phyloP scores from a whole-genome alignment of 1,284 basidiomycete genomes.

The Caloboletus inedulis region DNA sequence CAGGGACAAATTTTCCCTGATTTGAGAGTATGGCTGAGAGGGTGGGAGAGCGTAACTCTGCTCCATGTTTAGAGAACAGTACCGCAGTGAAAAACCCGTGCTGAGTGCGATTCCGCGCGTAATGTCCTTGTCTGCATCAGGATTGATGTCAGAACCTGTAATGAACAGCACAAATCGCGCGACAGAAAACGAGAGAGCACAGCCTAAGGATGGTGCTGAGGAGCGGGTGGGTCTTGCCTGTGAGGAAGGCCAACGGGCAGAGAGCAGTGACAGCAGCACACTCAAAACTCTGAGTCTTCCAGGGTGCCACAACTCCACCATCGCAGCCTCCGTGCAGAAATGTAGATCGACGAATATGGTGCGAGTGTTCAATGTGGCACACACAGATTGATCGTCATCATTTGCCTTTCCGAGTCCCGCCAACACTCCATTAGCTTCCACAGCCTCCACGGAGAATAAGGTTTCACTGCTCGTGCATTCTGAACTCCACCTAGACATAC shows the following conservation, averaged over 20 bases:
- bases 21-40: constrained; percentile 42
- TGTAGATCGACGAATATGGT: constrained; percentile 54
- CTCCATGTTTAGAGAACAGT: constrained; percentile 52
- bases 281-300: constrained; percentile 56
- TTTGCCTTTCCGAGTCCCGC: constrained; percentile 47
- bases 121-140: constrained; percentile 60
- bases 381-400: constrained; percentile 41
- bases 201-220: constrained; percentile 47
- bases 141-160: constrained; percentile 76
- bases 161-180: constrained; percentile 65
- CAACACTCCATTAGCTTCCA: constrained; percentile 47
- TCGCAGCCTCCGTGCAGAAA: constrained; percentile 57
- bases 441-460: constrained; percentile 53
- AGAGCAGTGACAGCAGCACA: constrained; percentile 34
- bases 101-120: constrained; percentile 72
- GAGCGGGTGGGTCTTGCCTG: constrained; percentile 28
- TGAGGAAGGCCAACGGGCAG: constrained; percentile 24
- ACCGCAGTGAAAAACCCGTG: constrained; percentile 56
- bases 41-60: constrained; percentile 45
- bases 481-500: constrained; percentile 30
- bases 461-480: constrained; percentile 44
- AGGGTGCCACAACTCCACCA: constrained; percentile 72
- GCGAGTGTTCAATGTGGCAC: constrained; percentile 42
- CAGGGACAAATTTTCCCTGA: constrained; percentile 50
- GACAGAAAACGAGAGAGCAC: constrained; percentile 57